Conservation (phyloP, 169 alveolate genomes). For the Cryptosporidium bovis region DNA sequence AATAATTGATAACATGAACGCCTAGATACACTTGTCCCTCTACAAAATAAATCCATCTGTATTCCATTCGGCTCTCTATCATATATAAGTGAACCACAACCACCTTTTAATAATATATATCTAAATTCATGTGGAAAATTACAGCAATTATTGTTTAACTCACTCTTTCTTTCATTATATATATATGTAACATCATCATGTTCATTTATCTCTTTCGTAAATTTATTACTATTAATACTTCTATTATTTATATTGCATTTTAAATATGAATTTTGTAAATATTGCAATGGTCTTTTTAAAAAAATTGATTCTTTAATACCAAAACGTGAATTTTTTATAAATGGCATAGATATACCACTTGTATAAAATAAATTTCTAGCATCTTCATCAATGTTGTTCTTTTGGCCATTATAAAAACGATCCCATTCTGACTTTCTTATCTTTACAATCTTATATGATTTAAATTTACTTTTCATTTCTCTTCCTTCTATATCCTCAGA, state of each 20-base stretch:
- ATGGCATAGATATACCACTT: constrained; percentile 56
- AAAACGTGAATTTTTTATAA: constrained; percentile 23
- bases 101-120: constrained; percentile 6
- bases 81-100: constrained; percentile 55
- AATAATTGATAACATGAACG: constrained; percentile 75
- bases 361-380: constrained; percentile 57
- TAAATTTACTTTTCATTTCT: constrained; percentile 32
- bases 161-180: neutral
- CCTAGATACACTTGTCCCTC: constrained; percentile 17
- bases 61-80: constrained; percentile 33
- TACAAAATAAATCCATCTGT: constrained; percentile 50
- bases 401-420: constrained; percentile 33
- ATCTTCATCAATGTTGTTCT: constrained; percentile 35
- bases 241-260: neutral
- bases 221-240: neutral
- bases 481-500: constrained; percentile 36
- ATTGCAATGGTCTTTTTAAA: constrained; percentile 41
- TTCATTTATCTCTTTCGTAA: neutral
- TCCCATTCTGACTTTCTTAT: constrained; percentile 51
- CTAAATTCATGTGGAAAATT: constrained; percentile 32
- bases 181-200: neutral
- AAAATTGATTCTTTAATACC: constrained; percentile 33
- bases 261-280: constrained; percentile 39
- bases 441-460: constrained; percentile 15
- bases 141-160: constrained; percentile 11